Evolutionary conservation across 805 yeast species (phyloP).

Genomic region (Blastobotrys parvus): DNA sequence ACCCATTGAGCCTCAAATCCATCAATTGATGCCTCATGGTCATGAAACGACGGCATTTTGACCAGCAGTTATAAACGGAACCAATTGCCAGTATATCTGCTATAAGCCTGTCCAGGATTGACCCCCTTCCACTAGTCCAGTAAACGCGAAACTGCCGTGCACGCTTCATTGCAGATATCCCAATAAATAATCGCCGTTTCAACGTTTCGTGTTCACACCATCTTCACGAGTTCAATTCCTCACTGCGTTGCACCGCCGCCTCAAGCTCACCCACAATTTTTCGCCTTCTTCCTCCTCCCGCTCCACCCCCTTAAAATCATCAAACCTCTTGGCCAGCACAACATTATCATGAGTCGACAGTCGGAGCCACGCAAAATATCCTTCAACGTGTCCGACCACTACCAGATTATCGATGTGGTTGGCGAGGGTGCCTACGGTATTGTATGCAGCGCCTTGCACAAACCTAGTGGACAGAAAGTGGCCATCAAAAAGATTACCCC

Average conservation of each 20-base stretch:
- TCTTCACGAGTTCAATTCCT: background rate
- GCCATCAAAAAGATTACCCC: conserved; percentile 95
- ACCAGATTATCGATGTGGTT: conserved; percentile 73
- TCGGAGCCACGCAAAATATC: conserved; percentile 34
- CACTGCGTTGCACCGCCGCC: background rate
- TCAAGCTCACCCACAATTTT: background rate
- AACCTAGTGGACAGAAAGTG: conserved; percentile 79
- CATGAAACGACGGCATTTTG: too few relatives aligned
- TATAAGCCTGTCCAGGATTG: too few relatives aligned
- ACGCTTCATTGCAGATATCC: too few relatives aligned
- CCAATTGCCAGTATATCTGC: too few relatives aligned
- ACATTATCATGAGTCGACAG: background rate
- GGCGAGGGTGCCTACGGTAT: conserved; percentile 98
- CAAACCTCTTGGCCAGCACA: background rate
- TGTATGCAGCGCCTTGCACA: conserved; percentile 80
- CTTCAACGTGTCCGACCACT: conserved; percentile 82
- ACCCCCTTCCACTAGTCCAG: too few relatives aligned
- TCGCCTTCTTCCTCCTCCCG: too few relatives aligned
- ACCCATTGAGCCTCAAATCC: too few relatives aligned
- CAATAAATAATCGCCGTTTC: background rate
- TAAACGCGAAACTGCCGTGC: too few relatives aligned
- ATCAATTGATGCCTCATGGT: too few relatives aligned
- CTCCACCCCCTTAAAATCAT: too few relatives aligned
- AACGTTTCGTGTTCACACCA: background rate
- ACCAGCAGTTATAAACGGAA: too few relatives aligned